Evolutionary conservation across 1,284 basidiomycete genomes (phyloP).

Genomic region (Ceratobasidium sp.): DNA sequence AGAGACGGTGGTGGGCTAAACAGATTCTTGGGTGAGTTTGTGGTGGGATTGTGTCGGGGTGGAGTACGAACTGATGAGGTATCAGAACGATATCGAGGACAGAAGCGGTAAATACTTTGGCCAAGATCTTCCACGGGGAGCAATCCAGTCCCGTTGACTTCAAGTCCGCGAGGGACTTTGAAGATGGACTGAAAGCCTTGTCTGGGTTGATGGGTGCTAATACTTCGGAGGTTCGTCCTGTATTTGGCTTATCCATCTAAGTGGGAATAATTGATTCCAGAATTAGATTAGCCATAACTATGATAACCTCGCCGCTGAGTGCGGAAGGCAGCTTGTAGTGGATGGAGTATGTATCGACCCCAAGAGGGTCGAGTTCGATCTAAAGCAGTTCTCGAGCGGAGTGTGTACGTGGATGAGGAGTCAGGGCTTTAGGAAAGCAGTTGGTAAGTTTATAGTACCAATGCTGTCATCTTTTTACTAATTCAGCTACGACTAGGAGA

Average conservation of each 20-base stretch:
- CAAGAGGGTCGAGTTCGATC: slow-evolving; percentile 46
- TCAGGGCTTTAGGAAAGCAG: slow-evolving; percentile 61
- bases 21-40: slow-evolving; percentile 30
- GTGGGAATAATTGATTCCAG: slow-evolving; percentile 46
- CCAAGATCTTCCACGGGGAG: neutral
- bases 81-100: slow-evolving; percentile 22
- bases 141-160: neutral
- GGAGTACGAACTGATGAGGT: slow-evolving; percentile 39
- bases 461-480: neutral
- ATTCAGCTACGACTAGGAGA: slow-evolving; percentile 46
- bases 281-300: slow-evolving; percentile 59
- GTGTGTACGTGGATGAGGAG: slow-evolving; percentile 66
- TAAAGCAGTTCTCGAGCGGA: slow-evolving; percentile 56
- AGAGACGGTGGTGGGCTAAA: slow-evolving; percentile 34
- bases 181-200: slow-evolving; percentile 27
- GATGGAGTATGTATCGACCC: slow-evolving; percentile 13
- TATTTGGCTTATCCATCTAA: neutral
- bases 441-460: slow-evolving; percentile 54
- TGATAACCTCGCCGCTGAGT: slow-evolving; percentile 61
- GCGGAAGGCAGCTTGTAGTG: slow-evolving; percentile 59
- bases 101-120: neutral
- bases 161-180: slow-evolving; percentile 20
- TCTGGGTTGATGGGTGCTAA: slow-evolving; percentile 33
- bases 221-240: slow-evolving; percentile 56
- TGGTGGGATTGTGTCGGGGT: slow-evolving; percentile 55